Evolutionary conservation across 2,329 filamentous ascomycete species (phyloP), one percentile per base, ranked within the genome.

Genomic region (Aspergillus fischeri): DNA sequence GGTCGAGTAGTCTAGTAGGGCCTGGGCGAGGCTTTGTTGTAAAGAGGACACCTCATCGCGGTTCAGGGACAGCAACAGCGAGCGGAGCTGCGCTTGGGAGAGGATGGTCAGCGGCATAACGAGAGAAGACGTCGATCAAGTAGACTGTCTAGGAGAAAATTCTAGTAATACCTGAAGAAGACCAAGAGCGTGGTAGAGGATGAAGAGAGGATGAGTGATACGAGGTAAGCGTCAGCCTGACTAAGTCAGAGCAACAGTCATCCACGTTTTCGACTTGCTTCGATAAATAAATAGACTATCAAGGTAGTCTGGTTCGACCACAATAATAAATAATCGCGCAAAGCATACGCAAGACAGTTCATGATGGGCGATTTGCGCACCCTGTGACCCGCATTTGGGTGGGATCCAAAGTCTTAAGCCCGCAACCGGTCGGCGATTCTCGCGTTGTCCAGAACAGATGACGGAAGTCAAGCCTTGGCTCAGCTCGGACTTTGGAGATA

Each of bases 1-100:
- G 14, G 84, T 86, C 0, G 85, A 88, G 66, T 88, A 89, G 66
- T 85, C 83, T 64, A 85, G 83, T 4, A 88, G 75, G 0, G 84
- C 83, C 58, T 86, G 81, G 25, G 81, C 81, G 4, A 88, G 79
- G 25, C 78, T 81, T 61, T 78, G 72, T 59, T 86, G 84, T 7
- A 88, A 74, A n/a, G 79, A 72, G 27, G 80, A 65, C 28, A 87
- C 79, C 63, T 87, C 83, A 53, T 84, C 79, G 53, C 78, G 80
- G 42, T 73, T 80, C 52, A 87, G 75, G 11, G 81, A 80, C 49
- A 82, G 77, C 7, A 87, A 77, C 7, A 87, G 71, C 4, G 72
- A 73, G 57, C 78, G 80, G 29, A 87, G 81, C 61, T 87, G 81
- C 11, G 75, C 64, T 65, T 83, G 80, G 25, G 82, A 80, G 29